Conservation (phyloP, 257 asterid species). For the Vinca minor region DNA sequence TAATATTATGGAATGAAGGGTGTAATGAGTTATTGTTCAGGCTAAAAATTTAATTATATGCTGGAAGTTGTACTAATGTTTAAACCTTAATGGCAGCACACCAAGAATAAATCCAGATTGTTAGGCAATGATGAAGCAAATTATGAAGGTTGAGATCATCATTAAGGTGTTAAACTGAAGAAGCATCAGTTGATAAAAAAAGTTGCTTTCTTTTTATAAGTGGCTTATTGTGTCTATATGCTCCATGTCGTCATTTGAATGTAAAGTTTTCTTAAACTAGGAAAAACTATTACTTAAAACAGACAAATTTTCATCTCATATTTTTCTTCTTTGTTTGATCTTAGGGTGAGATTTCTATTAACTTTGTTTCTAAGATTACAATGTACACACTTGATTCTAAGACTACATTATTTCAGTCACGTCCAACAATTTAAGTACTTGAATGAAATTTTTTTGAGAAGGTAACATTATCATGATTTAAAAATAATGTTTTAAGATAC, state of each 20-base stretch:
- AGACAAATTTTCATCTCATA: not conserved
- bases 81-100: too few relatives aligned
- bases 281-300: not conserved
- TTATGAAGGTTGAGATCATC: not conserved
- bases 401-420: too few relatives aligned
- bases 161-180: conserved; percentile 5
- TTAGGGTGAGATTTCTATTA: not conserved
- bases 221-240: not conserved
- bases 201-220: not conserved
- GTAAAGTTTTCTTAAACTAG: conserved; percentile 13
- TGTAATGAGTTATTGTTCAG: too few relatives aligned
- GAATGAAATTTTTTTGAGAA: too few relatives aligned
- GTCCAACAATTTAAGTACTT: too few relatives aligned
- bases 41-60: too few relatives aligned
- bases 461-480: too few relatives aligned
- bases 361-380: not conserved
- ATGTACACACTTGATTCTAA: too few relatives aligned
- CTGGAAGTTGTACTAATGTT: too few relatives aligned
- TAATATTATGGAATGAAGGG: too few relatives aligned
- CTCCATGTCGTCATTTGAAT: not conserved
- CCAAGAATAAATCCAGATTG: too few relatives aligned
- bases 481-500: too few relatives aligned
- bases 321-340: not conserved
- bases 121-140: conserved; percentile 3
- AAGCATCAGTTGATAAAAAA: conserved; percentile 1